A percentile compares a stretch with the other conserved stretches of the same genome.
Evolutionary conservation across 2,329 filamentous ascomycete species (phyloP).

Genomic region (Colletotrichum simmondsii): DNA sequence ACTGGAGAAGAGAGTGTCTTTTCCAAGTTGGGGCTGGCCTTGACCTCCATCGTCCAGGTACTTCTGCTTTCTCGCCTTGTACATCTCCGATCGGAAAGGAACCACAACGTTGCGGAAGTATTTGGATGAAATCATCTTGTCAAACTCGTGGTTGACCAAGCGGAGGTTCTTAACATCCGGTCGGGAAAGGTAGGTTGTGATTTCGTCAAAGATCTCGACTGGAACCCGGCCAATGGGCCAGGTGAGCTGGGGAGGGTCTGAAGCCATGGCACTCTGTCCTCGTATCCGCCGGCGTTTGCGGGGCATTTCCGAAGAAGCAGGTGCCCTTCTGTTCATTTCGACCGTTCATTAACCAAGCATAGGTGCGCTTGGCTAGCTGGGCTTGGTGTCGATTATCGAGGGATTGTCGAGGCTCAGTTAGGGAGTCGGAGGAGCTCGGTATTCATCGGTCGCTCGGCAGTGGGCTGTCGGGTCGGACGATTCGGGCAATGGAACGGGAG

Average conservation of each 20-base stretch:
- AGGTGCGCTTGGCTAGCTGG: not conserved
- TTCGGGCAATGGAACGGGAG: not conserved
- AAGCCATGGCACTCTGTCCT: constrained; percentile 16
- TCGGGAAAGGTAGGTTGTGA: constrained; percentile 65
- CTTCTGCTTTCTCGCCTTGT: constrained; percentile 47
- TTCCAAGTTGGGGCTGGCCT: constrained; percentile 35
- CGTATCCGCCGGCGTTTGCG: constrained; percentile 27
- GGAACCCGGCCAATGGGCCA: constrained; percentile 59
- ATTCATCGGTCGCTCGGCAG: not conserved
- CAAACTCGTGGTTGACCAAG: constrained; percentile 68
- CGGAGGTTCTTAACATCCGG: constrained; percentile 70
- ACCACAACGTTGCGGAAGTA: constrained; percentile 74
- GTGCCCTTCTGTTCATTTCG: constrained; percentile 16
- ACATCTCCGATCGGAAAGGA: constrained; percentile 73
- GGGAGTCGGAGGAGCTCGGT: not conserved
- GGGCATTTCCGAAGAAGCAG: constrained; percentile 4
- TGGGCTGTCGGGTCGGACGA: not conserved
- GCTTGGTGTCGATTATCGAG: not conserved
- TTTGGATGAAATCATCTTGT: constrained; percentile 64
- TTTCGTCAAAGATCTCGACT: constrained; percentile 70
- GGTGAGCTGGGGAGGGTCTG: not conserved
- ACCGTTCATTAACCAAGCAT: constrained; percentile 11
- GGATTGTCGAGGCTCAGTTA: not conserved
- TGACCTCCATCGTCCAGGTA: not conserved
- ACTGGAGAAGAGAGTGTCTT: constrained; percentile 47